Evolutionary conservation across 768 basidiomycete species (phyloP), one percentile per base, ranked within the genome.

Genomic region (Nidularia pulvinata): DNA sequence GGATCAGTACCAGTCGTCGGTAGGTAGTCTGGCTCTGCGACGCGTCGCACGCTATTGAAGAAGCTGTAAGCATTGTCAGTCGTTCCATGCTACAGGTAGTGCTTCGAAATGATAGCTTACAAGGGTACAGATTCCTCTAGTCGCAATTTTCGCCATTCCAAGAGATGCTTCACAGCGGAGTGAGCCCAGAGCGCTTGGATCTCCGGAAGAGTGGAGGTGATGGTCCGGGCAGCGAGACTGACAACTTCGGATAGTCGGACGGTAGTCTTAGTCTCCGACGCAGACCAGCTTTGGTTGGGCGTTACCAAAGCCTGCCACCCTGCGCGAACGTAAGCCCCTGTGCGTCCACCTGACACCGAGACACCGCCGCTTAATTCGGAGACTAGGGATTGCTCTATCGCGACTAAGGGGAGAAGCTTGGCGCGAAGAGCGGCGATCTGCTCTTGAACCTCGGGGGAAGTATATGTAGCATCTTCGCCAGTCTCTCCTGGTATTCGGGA

Each of bases 51-150:
- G 54, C 79, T 78, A 52, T 82, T 76, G 54, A 93, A 64, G 68
- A 93, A 93, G 67, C 91, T 93, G 46, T 54, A 16, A 33, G 48
- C 50, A 10, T 25, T n/a, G 39, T 55, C 22, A 44, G 32, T 46
- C 50, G 50, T 46, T 33, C n/a, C 52, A 34, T 37, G 42, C 32
- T 57, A 25, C 59, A 54, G 37, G 35, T 32, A 55, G 37, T 53
- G 43, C 53, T 51, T 35, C 57, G 52, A 55, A 43, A 33, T 11
- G 33, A 48, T 5, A 5, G 69, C 87, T 63, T 65, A 93, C 91
- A 88, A 91, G 30, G 84, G 71, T 3, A 86, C 88, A 9, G 86
- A 88, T 62, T 93, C 91, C 53, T 91, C 87, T 5, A 93, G 73
- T 52, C 80, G 77, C 56, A 92, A 71, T 62, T 81, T 84, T 50